Evolutionary conservation across 345 rosid genomes (phyloP).

Genomic region (Bruguiera sexangula): DNA sequence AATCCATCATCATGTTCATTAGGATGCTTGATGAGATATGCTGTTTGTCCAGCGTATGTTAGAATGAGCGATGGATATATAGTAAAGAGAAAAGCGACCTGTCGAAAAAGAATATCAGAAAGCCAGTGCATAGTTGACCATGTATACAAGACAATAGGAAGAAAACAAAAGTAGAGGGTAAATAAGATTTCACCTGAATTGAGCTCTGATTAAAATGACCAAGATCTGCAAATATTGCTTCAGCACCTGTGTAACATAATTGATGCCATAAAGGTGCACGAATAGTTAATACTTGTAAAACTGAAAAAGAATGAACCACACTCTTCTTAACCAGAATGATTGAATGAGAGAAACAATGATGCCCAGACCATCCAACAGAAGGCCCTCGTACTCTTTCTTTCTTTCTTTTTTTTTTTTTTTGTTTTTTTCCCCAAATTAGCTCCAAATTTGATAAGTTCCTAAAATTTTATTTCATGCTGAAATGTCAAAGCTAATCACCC

Average conservation of each 20-base stretch:
- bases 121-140: not conserved
- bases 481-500: not conserved
- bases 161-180: not conserved
- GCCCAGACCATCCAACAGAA: not conserved
- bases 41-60: slow-evolving; percentile 90
- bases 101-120: slow-evolving; percentile 24
- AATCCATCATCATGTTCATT: slow-evolving; percentile 64
- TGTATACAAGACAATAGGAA: not conserved
- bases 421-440: not conserved
- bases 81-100: slow-evolving; percentile 64
- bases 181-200: slow-evolving; percentile 42
- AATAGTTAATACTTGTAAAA: not conserved
- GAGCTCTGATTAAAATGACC: slow-evolving; percentile 71
- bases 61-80: slow-evolving; percentile 82
- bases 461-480: not conserved
- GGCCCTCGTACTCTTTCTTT: not conserved
- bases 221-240: slow-evolving; percentile 86
- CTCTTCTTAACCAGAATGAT: not conserved
- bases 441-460: not conserved
- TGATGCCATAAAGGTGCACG: not conserved
- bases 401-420: too few relatives aligned
- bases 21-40: slow-evolving; percentile 67
- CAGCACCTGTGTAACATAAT: slow-evolving; percentile 52
- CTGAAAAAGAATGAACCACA: not conserved
- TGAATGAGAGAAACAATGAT: not conserved